phyloP scores from a whole-genome alignment of 106 monocot genomes.

The Apostasia shenzhenica region DNA sequence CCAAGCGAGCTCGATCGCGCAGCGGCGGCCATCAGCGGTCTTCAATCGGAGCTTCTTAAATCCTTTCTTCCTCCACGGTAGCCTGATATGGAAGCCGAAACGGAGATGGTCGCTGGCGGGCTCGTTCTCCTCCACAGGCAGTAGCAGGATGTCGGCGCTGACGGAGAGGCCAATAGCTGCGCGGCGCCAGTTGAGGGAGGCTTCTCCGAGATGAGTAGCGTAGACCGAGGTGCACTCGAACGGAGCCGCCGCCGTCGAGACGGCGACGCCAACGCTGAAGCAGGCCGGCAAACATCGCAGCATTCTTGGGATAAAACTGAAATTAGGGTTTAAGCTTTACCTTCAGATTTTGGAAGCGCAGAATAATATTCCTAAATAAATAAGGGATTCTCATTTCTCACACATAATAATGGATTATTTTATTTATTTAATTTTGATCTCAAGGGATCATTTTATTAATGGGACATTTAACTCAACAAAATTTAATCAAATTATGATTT shows the following conservation, averaged over 20 bases:
- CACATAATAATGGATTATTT: too few species aligned
- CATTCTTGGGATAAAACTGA: too few species aligned
- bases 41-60: not conserved
- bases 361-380: too few species aligned
- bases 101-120: conserved; percentile 1
- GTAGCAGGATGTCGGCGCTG: not conserved
- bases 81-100: not conserved
- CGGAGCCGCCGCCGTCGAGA: not conserved
- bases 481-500: too few species aligned
- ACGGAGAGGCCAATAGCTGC: not conserved
- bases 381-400: too few species aligned
- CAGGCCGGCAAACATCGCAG: too few species aligned
- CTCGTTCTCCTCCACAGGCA: not conserved
- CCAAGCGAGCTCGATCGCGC: not conserved
- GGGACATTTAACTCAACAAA: too few species aligned
- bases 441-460: too few species aligned
- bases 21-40: not conserved
- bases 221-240: conserved; percentile 1
- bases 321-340: too few species aligned
- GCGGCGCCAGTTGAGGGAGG: not conserved
- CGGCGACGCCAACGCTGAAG: too few species aligned
- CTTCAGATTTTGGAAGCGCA: too few species aligned
- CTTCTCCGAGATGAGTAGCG: not conserved
- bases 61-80: conserved; percentile 5
- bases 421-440: too few species aligned